Base-by-base conservation (phyloP, 805 yeast species). In the Ogataea corticis region DNA sequence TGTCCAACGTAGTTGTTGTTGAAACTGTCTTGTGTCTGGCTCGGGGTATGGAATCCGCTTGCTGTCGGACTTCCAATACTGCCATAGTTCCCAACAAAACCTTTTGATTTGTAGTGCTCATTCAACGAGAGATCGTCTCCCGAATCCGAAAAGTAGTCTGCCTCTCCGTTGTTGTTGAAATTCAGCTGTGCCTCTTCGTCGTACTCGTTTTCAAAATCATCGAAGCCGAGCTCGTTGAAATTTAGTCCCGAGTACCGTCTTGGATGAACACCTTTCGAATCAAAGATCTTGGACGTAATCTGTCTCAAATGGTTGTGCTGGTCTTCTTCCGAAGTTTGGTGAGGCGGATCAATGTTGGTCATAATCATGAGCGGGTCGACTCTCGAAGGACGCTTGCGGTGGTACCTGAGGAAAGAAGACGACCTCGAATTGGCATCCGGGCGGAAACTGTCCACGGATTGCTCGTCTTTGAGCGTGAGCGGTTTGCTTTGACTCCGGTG, bases 231-330 rank as follows among this genome's bases (percentile, higher is more conserved):
- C 37, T 52, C 57, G 7, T 49, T 56, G 16, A 49, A 36, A 7
- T 63, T 58, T 31, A 63, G 77, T 16, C 85, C 87, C 16, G 90
- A 82, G 56, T 85, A 85, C 28, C 90, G 68, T 57, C 91, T 72
- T 5, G 88, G 80, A 38, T 82, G 85, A 0, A 84, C 79, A 1
- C 88, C 90, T 54, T 80, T 83, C 11, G 80, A 76, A 55, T 85
- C 92, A 62, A 86, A 85, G 5, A 85, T 66, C 50, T 83, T 82
- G 1, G 90, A 83, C 0, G 90, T 83, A 1, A 89, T 84, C 2
- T 90, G 66, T 12, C 69, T 58, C 37, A 66, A 45, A 32, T 61
- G 61, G 42, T 61, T 61, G 19, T 47, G 34, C 2, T 49, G 33
- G 14, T 42, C 46, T 33, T 49, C 49, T 32, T 38, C 45, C 6